Evolutionary conservation across 306 rosid genomes (phyloP), one percentile per base, ranked within the genome.

Genomic region (Fragaria iinumae): DNA sequence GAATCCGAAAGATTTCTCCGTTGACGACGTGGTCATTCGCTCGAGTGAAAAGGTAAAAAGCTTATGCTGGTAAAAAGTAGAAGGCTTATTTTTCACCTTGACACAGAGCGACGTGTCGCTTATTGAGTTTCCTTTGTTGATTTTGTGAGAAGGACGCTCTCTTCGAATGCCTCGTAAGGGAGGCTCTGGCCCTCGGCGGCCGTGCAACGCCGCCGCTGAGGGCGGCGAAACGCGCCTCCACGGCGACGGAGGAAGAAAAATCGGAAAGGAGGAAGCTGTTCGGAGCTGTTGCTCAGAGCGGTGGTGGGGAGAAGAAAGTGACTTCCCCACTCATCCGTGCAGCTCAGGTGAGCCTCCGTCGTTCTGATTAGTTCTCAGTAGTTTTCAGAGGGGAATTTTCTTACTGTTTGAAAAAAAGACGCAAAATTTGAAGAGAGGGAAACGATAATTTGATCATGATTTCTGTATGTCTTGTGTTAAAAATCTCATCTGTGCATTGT

Each of bases 101-200:
- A 18, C 6, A 25, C 48, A 69, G 12, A 62, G 29, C 1, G 67
- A 27, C 67, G 67, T 62, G 67, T 27, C 67, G 67, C 27, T 60
- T 10, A 59, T 27, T 27, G 29, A 27, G 29, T 27, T 27, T 27
- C 1, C 1, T 27, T 0, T 27, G 29, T 27, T 27, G 1, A 27
- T 27, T 27, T 27, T 27, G 29, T 27, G 29, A 1, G 29, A 27
- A 27, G 29, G 2, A 27, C 29, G 1, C 29, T 27, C 29, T 27
- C 29, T 85, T 72, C 80, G 88, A 82, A 74, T 70, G 75, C 20
- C 72, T 85, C 11, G 29, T 85, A 11, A 39, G 82, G 60, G 77
- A 82, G 52, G 82, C 84, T 53, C 47, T 85, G 77, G 60, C 85
- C 59, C 66, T 81, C 77, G 74, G 66, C 47, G 60, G 59, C 55